These are phyloP conservation scores for Tetrapyrgos nigripes DNA, from an alignment of 1,284 basidiomycete species.

Conservation along the genomic window DNA sequence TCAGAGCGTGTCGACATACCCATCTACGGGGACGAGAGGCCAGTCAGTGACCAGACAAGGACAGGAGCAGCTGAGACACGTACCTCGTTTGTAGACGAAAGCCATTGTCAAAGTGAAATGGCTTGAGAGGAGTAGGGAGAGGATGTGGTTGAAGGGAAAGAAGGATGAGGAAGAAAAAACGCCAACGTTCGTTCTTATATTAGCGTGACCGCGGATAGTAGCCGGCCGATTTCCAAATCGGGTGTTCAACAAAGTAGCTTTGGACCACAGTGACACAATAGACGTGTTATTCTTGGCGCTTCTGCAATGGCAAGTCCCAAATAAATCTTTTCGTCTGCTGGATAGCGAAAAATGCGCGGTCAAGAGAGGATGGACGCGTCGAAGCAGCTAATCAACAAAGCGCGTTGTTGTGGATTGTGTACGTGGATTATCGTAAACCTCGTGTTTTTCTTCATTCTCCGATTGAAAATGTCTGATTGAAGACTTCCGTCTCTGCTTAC, in stretches of 20 bases:
- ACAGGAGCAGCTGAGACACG: not conserved
- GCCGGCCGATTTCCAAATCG: not conserved
- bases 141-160: slow-evolving; percentile 16
- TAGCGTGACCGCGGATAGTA: slow-evolving; percentile 12
- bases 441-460: too few species aligned
- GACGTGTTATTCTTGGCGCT: not conserved
- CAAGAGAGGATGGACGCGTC: not conserved
- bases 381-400: slow-evolving; percentile 9
- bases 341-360: not conserved
- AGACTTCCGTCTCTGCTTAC: too few species aligned
- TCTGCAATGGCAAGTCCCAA: not conserved
- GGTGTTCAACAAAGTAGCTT: slow-evolving; percentile 11
- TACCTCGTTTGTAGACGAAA: slow-evolving; percentile 23
- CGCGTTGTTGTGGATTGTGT: slow-evolving; percentile 13
- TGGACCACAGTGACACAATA: not conserved
- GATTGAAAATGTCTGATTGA: too few species aligned
- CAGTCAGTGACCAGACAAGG: not conserved
- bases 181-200: slow-evolving; percentile 3
- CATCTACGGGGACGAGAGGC: slow-evolving; percentile 14
- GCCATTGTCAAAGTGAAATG: slow-evolving; percentile 9
- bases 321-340: not conserved
- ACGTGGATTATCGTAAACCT: not conserved
- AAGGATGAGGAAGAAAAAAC: not conserved
- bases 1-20: slow-evolving; percentile 7
- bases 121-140: not conserved